phyloP scores from a whole-genome alignment of 495 filamentous ascomycete genomes.

The Rhypophila decipiens region DNA sequence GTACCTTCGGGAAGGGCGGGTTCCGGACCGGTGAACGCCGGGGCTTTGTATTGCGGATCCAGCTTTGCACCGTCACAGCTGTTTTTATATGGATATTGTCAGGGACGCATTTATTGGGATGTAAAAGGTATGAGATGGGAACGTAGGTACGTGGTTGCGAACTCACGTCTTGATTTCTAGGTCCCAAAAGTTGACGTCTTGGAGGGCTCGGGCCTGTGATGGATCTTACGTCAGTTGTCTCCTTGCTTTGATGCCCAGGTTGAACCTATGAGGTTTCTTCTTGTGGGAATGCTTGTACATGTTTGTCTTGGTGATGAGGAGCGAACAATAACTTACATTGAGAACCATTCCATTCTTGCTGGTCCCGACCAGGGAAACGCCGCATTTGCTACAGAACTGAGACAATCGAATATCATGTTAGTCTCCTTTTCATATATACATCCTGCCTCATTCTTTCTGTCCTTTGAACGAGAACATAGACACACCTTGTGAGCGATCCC shows the following conservation, averaged over 20 bases:
- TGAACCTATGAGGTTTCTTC: background rate
- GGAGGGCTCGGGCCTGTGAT: constrained; percentile 23
- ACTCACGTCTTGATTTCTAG: constrained; percentile 25
- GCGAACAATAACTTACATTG: constrained; percentile 16
- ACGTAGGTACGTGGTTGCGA: too few species aligned
- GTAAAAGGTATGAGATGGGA: background rate
- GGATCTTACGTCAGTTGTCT: background rate
- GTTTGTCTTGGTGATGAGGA: too few species aligned
- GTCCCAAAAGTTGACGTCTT: constrained; percentile 31
- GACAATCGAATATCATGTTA: background rate
- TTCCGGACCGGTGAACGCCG: constrained; percentile 31
- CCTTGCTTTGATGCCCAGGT: too few species aligned
- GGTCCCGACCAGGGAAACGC: constrained; percentile 21
- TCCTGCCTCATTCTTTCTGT: background rate
- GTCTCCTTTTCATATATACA: background rate
- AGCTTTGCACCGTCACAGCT: constrained; percentile 32
- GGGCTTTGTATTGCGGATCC: constrained; percentile 22
- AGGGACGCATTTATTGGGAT: background rate
- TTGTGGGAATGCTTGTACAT: background rate
- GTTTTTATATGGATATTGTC: background rate
- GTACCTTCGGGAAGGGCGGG: constrained; percentile 32
- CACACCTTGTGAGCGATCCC: constrained; percentile 29
- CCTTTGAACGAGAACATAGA: background rate
- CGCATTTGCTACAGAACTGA: constrained; percentile 40
- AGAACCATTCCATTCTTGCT: constrained; percentile 6